Evolutionary conservation across 106 monocot genomes (phyloP).

Genomic region (Vanilla planifolia): DNA sequence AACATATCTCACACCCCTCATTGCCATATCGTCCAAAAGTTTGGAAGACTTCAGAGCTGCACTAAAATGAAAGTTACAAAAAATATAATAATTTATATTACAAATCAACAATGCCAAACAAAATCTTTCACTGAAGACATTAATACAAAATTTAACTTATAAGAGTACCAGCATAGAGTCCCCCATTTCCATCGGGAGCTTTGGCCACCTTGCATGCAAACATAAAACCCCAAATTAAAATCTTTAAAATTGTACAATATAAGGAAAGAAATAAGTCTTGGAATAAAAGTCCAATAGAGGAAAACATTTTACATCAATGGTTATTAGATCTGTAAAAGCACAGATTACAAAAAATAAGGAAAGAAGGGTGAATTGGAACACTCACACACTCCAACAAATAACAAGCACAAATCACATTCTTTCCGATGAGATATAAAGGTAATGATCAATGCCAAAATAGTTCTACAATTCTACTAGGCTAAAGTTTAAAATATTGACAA

Average conservation of each 20-base stretch:
- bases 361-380: no score
- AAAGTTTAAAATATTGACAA: no score
- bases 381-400: no score
- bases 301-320: background rate
- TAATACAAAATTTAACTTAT: slow-evolving; percentile 1
- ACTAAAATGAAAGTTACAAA: slow-evolving; percentile 3
- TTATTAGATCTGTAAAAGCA: background rate
- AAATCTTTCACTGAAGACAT: background rate
- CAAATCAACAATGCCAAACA: background rate
- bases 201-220: slow-evolving; percentile 63
- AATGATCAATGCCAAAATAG: no score
- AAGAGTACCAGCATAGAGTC: slow-evolving; percentile 82
- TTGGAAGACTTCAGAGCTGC: slow-evolving; percentile 81
- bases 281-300: background rate
- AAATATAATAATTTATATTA: background rate
- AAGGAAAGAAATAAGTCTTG: background rate
- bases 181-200: slow-evolving; percentile 99
- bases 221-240: no score
- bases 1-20: slow-evolving; percentile 84
- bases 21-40: slow-evolving; percentile 94
- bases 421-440: no score
- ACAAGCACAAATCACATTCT: no score
- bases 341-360: no score
- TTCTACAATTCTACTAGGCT: no score
- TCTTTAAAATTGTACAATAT: background rate